Conservation (phyloP, 148 eudicot genomes). For the Simmondsia chinensis region DNA sequence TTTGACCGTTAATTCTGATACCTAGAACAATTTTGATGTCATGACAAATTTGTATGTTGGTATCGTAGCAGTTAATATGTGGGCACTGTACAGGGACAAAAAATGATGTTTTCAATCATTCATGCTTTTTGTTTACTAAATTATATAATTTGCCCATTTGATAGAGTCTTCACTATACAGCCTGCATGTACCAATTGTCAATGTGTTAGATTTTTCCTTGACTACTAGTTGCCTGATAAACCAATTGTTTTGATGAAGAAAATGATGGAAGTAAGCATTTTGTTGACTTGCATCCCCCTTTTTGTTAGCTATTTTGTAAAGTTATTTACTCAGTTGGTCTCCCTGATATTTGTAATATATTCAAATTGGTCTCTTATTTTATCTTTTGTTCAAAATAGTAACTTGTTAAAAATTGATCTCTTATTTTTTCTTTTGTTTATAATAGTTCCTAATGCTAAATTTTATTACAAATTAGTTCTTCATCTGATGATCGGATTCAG, state of each 20-base stretch:
- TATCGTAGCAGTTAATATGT: too few relatives aligned
- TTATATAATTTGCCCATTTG: background rate
- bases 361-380: too few relatives aligned
- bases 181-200: conserved; percentile 16
- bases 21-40: background rate
- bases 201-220: conserved; percentile 19
- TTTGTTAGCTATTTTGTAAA: conserved; percentile 1
- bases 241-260: conserved; percentile 7
- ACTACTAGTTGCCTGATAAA: conserved; percentile 10
- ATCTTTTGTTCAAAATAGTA: too few relatives aligned
- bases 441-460: too few relatives aligned
- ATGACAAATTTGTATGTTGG: too few relatives aligned
- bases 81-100: background rate
- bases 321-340: too few relatives aligned
- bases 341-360: too few relatives aligned
- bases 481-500: too few relatives aligned
- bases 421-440: too few relatives aligned
- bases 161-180: background rate
- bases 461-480: too few relatives aligned
- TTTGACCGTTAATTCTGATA: conserved; percentile 4
- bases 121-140: background rate
- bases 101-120: background rate
- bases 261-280: conserved; percentile 10
- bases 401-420: too few relatives aligned
- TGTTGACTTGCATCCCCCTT: conserved; percentile 2